These are phyloP conservation scores for Articulospora tetracladia DNA, from an alignment of 495 filamentous ascomycete genomes.

Conservation along the genomic window DNA sequence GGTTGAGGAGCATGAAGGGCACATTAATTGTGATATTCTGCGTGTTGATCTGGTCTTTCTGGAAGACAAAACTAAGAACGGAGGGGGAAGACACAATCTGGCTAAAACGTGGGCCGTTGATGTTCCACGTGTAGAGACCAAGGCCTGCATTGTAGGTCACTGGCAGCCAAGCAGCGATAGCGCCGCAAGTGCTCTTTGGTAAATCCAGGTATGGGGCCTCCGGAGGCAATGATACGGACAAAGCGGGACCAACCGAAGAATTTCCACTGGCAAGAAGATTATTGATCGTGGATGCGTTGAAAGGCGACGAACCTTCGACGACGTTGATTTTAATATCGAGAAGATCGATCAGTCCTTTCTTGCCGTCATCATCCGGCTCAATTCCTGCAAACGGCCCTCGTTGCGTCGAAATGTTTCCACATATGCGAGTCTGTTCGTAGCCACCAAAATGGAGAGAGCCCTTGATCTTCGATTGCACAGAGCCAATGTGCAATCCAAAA, in stretches of 20 bases:
- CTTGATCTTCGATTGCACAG: neutral
- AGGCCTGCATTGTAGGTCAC: constrained; percentile 35
- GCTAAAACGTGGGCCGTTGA: constrained; percentile 32
- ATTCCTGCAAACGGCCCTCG: no score
- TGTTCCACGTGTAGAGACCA: constrained; percentile 51
- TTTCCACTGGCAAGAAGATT: constrained; percentile 36
- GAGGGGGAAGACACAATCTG: constrained; percentile 43
- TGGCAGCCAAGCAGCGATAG: constrained; percentile 41
- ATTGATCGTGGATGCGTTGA: constrained; percentile 28
- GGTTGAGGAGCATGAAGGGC: neutral
- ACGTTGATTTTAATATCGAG: constrained; percentile 21
- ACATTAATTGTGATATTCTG: neutral
- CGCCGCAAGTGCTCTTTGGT: constrained; percentile 45
- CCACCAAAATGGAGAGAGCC: neutral
- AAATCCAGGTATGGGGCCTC: constrained; percentile 46
- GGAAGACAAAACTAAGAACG: constrained; percentile 46
- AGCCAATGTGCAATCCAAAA: neutral
- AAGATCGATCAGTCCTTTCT: neutral
- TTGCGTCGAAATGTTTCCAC: neutral
- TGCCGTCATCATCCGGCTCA: no score
- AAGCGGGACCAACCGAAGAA: constrained; percentile 16
- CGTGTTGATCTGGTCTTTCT: neutral
- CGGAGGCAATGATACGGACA: constrained; percentile 34
- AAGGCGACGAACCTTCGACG: constrained; percentile 39
- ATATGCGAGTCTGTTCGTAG: neutral